These are phyloP conservation scores for Irpex lacteus DNA, from an alignment of 1,284 basidiomycete genomes.

Conservation along the genomic window DNA sequence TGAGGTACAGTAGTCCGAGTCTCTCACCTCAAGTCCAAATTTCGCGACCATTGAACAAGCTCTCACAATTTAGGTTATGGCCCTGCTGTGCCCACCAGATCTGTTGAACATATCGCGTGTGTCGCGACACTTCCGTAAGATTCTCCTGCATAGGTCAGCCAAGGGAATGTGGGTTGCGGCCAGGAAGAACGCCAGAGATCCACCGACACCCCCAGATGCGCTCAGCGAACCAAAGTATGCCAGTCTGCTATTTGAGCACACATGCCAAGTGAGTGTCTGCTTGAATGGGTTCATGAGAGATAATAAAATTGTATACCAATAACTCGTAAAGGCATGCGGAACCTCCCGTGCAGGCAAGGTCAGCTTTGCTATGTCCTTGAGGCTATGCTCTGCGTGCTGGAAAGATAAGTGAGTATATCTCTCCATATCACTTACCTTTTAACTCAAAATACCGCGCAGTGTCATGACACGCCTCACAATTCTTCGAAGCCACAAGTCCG, in stretches of 20 bases:
- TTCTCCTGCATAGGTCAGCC: slow-evolving; percentile 8
- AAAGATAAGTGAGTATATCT: slow-evolving; percentile 8
- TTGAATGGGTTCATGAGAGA: neutral
- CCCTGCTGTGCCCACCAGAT: slow-evolving; percentile 22
- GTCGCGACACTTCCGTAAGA: slow-evolving; percentile 19
- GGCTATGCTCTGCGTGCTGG: slow-evolving; percentile 13
- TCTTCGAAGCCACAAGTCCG: neutral
- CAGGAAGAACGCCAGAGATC: slow-evolving; percentile 6
- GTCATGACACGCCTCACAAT: neutral
- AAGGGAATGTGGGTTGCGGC: slow-evolving; percentile 13
- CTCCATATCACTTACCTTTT: neutral
- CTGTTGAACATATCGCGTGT: slow-evolving; percentile 25
- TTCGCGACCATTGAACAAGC: neutral
- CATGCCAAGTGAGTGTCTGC: slow-evolving; percentile 13
- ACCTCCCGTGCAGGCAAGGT: slow-evolving; percentile 4
- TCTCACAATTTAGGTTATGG: slow-evolving; percentile 19
- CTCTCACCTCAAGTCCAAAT: neutral
- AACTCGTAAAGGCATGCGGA: slow-evolving; percentile 9
- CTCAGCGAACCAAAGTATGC: slow-evolving; percentile 16
- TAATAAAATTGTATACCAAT: neutral
- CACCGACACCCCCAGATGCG: slow-evolving; percentile 10
- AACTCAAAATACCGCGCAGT: neutral
- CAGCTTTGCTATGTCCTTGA: slow-evolving; percentile 9
- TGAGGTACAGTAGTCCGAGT: slow-evolving; percentile 22
- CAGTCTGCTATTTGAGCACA: slow-evolving; percentile 20